Base-by-base conservation (phyloP, 2,329 filamentous ascomycete species). In the Ilyonectria sp. region DNA sequence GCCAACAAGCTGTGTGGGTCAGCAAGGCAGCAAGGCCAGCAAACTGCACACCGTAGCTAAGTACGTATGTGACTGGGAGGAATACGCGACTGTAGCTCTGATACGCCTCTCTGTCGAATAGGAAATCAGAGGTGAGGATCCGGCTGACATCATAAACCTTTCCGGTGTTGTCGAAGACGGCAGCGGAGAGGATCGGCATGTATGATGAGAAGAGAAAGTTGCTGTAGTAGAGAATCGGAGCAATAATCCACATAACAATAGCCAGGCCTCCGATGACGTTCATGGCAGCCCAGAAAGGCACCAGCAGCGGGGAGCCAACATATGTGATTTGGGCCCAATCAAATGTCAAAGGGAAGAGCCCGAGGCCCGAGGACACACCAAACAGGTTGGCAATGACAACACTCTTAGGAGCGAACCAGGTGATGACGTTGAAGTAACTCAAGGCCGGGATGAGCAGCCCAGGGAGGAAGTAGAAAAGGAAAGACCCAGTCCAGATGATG, bases 271-370 rank as follows among this genome's bases (percentile, higher is more conserved):
- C 92, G 31, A 96, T 89, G 43, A 96, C 93, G 75, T 96, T 96
- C 81, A 95, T 89, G 9, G 93, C 92, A 46, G 93, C 92, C 93
- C 94, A 94, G 79, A 95, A 96, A 0, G 94, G 94, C 0, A 94
- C 94, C 17, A 96, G 86, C 7, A 97, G 84, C 0, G 93, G 94
- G 4, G 93, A 96, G 17, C 94, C 94, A 73, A 97, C 96, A 76
- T 95, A 92, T 0, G 94, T 94, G 69, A 97, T 91, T 77, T 97
- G 94, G 1, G 93, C 93, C 94, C 94, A 97, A 82, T 97, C 94
- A 76, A 97, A 97, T 0, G 94, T 97, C 74, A 97, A 78, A 0
- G 94, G 94, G 69, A 97, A 94, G 37, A 97, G 82, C 1, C 94
- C 94, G 15, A 97, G 86, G 2, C 94, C 94, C 2, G 94, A 95